Evolutionary conservation across 371 early-diverging fungal species (phyloP).

Genomic region (Mucor saturninus): DNA sequence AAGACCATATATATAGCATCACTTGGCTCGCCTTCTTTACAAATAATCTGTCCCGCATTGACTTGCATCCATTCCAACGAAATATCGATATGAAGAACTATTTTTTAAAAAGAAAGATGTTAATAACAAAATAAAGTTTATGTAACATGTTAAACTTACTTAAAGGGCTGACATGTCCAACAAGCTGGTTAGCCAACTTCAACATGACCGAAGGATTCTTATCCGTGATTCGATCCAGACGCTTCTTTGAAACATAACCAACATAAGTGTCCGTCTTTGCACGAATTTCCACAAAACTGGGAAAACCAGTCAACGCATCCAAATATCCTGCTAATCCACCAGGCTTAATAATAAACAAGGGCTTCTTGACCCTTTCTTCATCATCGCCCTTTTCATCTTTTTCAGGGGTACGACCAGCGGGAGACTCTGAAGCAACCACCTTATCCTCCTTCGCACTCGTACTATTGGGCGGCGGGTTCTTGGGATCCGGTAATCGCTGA

Average conservation of each 20-base stretch:
- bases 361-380: slow-evolving; percentile 38
- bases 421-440: slow-evolving; percentile 43
- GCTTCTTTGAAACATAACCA: slow-evolving; percentile 82
- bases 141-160: slow-evolving; percentile 44
- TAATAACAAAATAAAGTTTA: too few species aligned
- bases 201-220: slow-evolving; percentile 81
- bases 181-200: slow-evolving; percentile 87
- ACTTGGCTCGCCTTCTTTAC: slow-evolving; percentile 83
- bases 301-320: slow-evolving; percentile 88
- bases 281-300: slow-evolving; percentile 84
- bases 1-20: slow-evolving; percentile 93
- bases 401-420: slow-evolving; percentile 39
- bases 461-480: background rate
- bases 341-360: slow-evolving; percentile 75
- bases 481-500: background rate
- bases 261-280: slow-evolving; percentile 85
- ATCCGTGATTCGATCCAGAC: slow-evolving; percentile 85
- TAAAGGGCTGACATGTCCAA: slow-evolving; percentile 81
- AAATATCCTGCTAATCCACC: slow-evolving; percentile 94
- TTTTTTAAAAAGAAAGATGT: background rate
- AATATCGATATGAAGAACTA: slow-evolving; percentile 88
- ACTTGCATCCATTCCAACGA: slow-evolving; percentile 97
- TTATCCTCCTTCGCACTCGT: slow-evolving; percentile 22
- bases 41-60: slow-evolving; percentile 90
- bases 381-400: slow-evolving; percentile 22